Evolutionary conservation across 2,329 filamentous ascomycete genomes (phyloP).

Genomic region (Stemphylium lycopersici): DNA sequence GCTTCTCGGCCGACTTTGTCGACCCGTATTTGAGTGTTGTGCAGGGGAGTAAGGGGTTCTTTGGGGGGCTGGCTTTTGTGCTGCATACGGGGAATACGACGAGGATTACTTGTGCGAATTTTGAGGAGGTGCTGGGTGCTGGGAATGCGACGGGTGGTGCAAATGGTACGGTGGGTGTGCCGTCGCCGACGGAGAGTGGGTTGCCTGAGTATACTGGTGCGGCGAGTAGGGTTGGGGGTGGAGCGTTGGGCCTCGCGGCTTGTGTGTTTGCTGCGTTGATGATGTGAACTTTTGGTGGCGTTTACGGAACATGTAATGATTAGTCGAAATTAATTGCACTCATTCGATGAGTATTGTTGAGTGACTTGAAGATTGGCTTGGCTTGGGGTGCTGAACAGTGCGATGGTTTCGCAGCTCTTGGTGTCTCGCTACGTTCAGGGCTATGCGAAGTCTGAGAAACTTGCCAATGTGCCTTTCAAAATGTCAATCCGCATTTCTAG

Average conservation of each 20-base stretch:
- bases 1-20: constrained; percentile 43
- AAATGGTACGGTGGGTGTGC: constrained; percentile 3
- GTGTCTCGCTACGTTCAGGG: too few species aligned
- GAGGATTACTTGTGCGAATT: constrained; percentile 62
- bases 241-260: constrained; percentile 12
- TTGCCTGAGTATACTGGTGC: constrained; percentile 24
- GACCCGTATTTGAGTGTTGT: constrained; percentile 58
- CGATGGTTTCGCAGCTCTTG: too few species aligned
- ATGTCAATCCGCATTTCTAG: background rate
- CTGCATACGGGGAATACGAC: constrained; percentile 59
- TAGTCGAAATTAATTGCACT: too few species aligned
- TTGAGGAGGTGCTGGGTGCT: constrained; percentile 35
- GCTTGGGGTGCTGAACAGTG: too few species aligned
- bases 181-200: constrained; percentile 15
- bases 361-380: too few species aligned
- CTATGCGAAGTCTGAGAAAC: too few species aligned
- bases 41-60: constrained; percentile 50
- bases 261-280: constrained; percentile 20
- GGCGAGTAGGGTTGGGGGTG: constrained; percentile 12
- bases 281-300: background rate
- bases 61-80: constrained; percentile 60
- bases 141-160: constrained; percentile 12
- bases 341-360: too few species aligned
- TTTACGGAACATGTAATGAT: background rate
- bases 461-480: background rate